Base-by-base conservation (phyloP, 805 yeast genomes). In the Kodamaea restingae region DNA sequence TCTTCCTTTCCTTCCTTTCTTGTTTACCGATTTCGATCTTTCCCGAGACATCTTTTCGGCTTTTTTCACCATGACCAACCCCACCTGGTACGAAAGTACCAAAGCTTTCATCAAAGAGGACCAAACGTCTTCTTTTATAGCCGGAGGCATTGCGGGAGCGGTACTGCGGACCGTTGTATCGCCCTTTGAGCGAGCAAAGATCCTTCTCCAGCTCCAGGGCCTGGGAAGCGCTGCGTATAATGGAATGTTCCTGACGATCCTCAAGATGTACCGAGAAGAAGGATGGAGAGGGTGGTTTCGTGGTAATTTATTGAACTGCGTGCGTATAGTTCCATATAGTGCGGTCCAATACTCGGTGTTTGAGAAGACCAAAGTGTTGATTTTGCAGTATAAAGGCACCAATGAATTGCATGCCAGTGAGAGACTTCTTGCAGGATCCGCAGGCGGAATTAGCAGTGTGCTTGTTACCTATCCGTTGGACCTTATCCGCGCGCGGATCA, bases 151-250 rank as follows among this genome's bases (percentile, higher is more conserved):
- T 7, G 91, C 73, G 2, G 95, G 95, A 12, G 88, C 88, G 0
- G 67, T 83, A 0, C 85, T 95, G 1, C 70, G 98, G 39, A 91
- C 98, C 0, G 87, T 84, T 1, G 96, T 90, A 4, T 86, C 96
- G 9, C 98, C 98, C 1, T 80, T 91, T 61, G 98, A 91, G 60
- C 70, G 98, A 49, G 95, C 93, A 50, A 91, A 91, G 62, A 93
- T 93, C 46, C 62, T 91, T 18, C 78, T 88, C 51, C 98, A 91
- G 62, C 80, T 93, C 25, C 97, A 91, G 61, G 93, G 85, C 8
- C 70, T 70, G 11, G 73, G 68, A 18, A 73, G 63, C 30, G 71
- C 56, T 43, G 73, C 61, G 43, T 73, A 76, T 36, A 63, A 70
- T n/a, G 96, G 97, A 2, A 76, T 88, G 55, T 69, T 81, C 42